Evolutionary conservation across 257 asterid genomes (phyloP).

Genomic region (Linaria vulgaris): DNA sequence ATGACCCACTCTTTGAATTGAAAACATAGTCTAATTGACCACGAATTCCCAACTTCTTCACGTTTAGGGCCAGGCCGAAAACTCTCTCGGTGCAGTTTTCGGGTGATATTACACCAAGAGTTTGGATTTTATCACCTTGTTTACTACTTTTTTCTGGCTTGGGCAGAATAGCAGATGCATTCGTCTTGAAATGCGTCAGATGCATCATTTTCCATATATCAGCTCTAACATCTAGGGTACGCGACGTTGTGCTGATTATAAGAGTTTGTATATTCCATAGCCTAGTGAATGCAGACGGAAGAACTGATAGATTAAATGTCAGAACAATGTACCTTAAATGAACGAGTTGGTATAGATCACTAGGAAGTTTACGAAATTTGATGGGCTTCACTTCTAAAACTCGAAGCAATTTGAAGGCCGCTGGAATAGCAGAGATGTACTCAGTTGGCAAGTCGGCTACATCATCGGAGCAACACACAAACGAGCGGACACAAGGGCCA

Average conservation of each 20-base stretch:
- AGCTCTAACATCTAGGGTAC: conserved; percentile 19
- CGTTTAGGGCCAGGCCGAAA: not conserved
- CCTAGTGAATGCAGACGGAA: conserved; percentile 27
- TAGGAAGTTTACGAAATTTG: conserved; percentile 23
- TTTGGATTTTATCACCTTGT: conserved; percentile 25
- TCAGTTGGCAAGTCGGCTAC: conserved; percentile 19
- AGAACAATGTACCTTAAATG: conserved; percentile 34
- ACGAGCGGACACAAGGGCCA: conserved; percentile 37
- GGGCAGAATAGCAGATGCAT: conserved; percentile 25
- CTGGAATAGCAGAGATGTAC: conserved; percentile 25
- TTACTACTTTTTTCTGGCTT: not conserved
- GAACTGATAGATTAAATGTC: conserved; percentile 10
- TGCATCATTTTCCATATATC: conserved; percentile 34
- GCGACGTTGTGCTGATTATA: conserved; percentile 19
- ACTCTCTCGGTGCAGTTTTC: conserved; percentile 27
- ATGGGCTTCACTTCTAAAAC: conserved; percentile 26
- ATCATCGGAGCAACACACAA: conserved; percentile 32
- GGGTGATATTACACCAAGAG: conserved; percentile 26
- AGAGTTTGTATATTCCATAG: conserved; percentile 39
- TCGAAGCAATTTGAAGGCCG: conserved; percentile 32
- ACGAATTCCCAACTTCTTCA: conserved; percentile 33
- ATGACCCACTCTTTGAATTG: not conserved
- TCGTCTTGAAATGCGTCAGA: conserved; percentile 38
- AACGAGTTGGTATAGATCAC: conserved; percentile 13
- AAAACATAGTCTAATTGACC: conserved; percentile 22